These are phyloP conservation scores for Penicillium concentricum DNA, from an alignment of 2,329 filamentous ascomycete species.

Conservation along the genomic window DNA sequence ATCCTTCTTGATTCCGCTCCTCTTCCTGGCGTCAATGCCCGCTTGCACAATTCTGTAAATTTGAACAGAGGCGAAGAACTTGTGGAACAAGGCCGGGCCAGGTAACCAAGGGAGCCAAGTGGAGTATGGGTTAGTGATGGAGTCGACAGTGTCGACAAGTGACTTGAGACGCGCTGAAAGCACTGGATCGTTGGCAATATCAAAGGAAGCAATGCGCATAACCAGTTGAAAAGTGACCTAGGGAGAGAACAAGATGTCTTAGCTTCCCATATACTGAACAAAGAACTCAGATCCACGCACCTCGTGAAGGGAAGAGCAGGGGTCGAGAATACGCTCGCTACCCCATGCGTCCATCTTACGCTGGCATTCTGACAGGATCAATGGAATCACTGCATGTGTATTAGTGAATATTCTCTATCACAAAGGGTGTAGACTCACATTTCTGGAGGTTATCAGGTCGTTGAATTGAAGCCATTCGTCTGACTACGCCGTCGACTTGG, in stretches of 20 bases:
- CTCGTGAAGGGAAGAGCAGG: slow-evolving; percentile 8
- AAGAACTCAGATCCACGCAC: not conserved
- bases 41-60: not conserved
- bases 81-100: not conserved
- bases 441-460: not conserved
- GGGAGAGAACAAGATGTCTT: not conserved
- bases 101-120: slow-evolving; percentile 6
- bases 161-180: slow-evolving; percentile 6
- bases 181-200: slow-evolving; percentile 1
- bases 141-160: slow-evolving; percentile 6
- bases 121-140: slow-evolving; percentile 1
- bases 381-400: slow-evolving; percentile 4
- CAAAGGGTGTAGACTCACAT: not conserved
- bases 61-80: not conserved
- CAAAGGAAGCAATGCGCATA: slow-evolving; percentile 7
- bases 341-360: slow-evolving; percentile 4
- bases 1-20: not conserved
- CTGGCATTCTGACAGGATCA: slow-evolving; percentile 4
- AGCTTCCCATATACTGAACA: not conserved
- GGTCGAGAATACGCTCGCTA: not conserved
- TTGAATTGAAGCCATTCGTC: slow-evolving; percentile 2
- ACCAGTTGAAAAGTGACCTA: slow-evolving; percentile 9
- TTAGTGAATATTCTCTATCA: not conserved
- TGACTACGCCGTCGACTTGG: not conserved
- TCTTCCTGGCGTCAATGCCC: not conserved